Evolutionary conservation across 805 yeast species (phyloP).

Genomic region (Starmerella geochares): DNA sequence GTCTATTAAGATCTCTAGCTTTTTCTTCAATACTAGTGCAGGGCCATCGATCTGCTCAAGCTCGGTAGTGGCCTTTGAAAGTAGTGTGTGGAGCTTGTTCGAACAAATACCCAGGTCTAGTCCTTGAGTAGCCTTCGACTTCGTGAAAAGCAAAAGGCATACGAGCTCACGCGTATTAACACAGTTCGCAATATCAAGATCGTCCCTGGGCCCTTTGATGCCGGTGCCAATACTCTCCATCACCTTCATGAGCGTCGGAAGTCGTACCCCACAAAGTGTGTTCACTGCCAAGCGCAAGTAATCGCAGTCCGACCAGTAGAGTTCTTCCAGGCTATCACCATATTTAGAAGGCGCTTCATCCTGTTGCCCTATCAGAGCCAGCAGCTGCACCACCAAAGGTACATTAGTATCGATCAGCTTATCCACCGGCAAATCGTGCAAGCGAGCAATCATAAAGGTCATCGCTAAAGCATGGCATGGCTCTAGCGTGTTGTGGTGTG

Average conservation of each 20-base stretch:
- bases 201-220: background rate
- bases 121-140: no score
- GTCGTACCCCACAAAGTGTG: background rate
- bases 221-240: background rate
- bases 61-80: background rate
- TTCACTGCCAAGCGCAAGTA: background rate
- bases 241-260: background rate
- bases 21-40: background rate
- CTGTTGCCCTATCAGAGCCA: background rate
- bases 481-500: background rate
- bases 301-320: background rate
- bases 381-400: background rate
- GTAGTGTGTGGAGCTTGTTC: background rate
- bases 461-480: background rate
- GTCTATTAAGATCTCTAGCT: background rate
- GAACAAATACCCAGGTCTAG: background rate
- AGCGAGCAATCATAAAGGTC: background rate
- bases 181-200: background rate
- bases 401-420: background rate
- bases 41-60: conserved; percentile 2
- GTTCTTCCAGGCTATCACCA: background rate
- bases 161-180: background rate
- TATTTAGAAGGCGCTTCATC: background rate
- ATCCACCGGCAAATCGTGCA: background rate
- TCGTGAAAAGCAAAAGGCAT: background rate